Base-by-base conservation (phyloP, 2,329 filamentous ascomycete genomes). In the Apiospora hydei region DNA sequence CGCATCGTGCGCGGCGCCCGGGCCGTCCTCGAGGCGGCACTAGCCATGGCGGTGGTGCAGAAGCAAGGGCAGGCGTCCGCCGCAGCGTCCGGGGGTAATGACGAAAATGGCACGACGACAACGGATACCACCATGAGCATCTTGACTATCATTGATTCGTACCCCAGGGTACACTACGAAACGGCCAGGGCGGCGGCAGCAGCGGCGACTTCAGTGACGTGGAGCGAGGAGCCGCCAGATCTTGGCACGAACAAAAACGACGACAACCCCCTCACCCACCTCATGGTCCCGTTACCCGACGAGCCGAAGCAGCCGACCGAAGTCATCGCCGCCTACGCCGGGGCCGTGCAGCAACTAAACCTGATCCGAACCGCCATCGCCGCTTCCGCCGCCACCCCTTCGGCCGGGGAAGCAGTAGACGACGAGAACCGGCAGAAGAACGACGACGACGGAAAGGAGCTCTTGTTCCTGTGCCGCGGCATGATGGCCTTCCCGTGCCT, bases 1-100 rank as follows among this genome's bases (percentile, higher is more conserved):
- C 61, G 61, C 34, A 67, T 67, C 21, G 61, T 24, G 34, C 61
- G 61, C 34, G 61, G 61, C 5, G 61, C 61, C 34, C 61, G 61
- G 18, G n/a, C 30, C 21, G 57, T 66, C 57, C 38, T 66, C 38
- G 30, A 66, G 30, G 21, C 14, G 30, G 30, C 16, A 2, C 21
- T 38, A 6, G 10, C 18, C 6, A 3, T 66, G 16, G 30, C 38
- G 41, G n/a, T n/a, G n/a, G n/a, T n/a, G n/a, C n/a, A n/a, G n/a
- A n/a, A n/a, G n/a, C n/a, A n/a, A n/a, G n/a, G n/a, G n/a, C 11
- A 34, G 34, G 34, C 41, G 7, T 10, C 41, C 41, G 41, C 41
- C 8, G 41, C 30, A n/a, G 2, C 6, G 21, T 30, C 49, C n/a
- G 2, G 6, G n/a, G n/a, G 26, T 8, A 8, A 51, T 3, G 7